Evolutionary conservation across 2,329 filamentous ascomycete species (phyloP).

Genomic region (Ploettnerulaceae sp.): DNA sequence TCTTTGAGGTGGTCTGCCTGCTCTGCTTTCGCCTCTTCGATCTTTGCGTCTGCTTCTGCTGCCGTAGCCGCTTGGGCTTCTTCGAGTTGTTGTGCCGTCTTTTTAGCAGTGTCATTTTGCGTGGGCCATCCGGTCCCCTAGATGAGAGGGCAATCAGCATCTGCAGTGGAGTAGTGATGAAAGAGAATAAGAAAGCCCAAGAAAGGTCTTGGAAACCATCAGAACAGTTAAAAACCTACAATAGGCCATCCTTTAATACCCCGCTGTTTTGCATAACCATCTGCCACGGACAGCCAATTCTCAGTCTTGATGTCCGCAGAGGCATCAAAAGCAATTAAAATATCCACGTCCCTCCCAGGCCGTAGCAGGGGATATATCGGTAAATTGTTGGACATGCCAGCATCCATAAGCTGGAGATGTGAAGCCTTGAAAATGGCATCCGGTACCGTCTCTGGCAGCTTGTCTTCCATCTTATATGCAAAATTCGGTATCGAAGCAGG

Average conservation of each 20-base stretch:
- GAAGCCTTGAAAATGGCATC: conserved; percentile 65
- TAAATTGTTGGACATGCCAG: conserved; percentile 97
- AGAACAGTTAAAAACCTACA: too few relatives aligned
- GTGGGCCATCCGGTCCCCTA: conserved; percentile 93
- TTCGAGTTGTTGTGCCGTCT: conserved; percentile 61
- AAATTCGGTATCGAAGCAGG: conserved; percentile 90
- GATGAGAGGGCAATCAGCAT: too few relatives aligned
- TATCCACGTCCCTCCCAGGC: conserved; percentile 80
- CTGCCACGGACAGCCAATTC: conserved; percentile 92
- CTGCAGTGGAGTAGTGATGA: too few relatives aligned
- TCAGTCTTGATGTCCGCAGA: conserved; percentile 86
- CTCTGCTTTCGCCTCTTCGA: conserved; percentile 54
- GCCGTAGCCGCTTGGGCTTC: conserved; percentile 54
- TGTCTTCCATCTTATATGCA: conserved; percentile 71
- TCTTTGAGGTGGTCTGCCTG: conserved; percentile 37
- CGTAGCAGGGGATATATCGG: conserved; percentile 92
- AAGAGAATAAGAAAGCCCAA: too few relatives aligned
- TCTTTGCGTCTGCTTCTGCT: conserved; percentile 57
- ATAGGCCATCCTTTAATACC: conserved; percentile 93
- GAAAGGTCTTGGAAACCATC: too few relatives aligned
- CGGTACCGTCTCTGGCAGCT: conserved; percentile 72
- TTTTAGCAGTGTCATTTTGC: conserved; percentile 49
- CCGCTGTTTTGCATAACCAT: conserved; percentile 86
- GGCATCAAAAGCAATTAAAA: conserved; percentile 89
- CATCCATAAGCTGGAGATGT: conserved; percentile 86